Evolutionary conservation across 2,329 filamentous ascomycete species (phyloP).

Genomic region (Leptographium lundbergii): DNA sequence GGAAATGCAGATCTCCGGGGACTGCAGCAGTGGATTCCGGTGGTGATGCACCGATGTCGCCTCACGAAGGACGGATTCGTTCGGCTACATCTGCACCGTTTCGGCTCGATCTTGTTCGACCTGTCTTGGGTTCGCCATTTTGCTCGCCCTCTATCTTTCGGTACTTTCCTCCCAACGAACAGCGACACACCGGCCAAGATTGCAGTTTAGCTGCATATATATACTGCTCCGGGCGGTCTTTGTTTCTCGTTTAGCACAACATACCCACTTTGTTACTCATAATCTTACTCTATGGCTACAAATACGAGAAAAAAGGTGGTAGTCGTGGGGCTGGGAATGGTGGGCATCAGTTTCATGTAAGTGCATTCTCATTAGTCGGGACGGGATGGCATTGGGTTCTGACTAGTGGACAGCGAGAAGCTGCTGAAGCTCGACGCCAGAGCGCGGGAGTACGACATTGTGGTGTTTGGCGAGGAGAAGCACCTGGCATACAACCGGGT

Average conservation of each 20-base stretch:
- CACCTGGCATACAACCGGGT: conserved; percentile 88
- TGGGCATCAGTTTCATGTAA: conserved; percentile 79
- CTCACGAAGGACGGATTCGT: too few relatives aligned
- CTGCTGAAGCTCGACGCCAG: conserved; percentile 72
- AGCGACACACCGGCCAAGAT: too few relatives aligned
- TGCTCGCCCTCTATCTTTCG: too few relatives aligned
- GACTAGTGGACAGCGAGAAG: conserved; percentile 53
- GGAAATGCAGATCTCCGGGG: not conserved
- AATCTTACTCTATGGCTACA: conserved; percentile 21
- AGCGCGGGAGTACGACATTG: conserved; percentile 61
- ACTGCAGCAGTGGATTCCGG: not conserved
- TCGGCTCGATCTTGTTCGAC: not conserved
- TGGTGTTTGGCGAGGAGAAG: conserved; percentile 78
- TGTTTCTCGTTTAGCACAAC: not conserved
- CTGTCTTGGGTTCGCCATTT: not conserved
- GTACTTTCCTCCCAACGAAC: too few relatives aligned
- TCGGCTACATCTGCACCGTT: not conserved
- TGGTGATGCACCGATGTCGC: too few relatives aligned
- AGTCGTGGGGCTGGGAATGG: conserved; percentile 84
- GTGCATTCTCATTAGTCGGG: conserved; percentile 18
- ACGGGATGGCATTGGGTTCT: not conserved
- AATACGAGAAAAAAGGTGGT: conserved; percentile 53
- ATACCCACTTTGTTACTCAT: not conserved
- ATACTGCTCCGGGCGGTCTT: too few relatives aligned
- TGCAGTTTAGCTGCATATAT: too few relatives aligned